Percentiles rank a stretch among this genome's conserved stretches.
Evolutionary conservation across 495 filamentous ascomycete genomes (phyloP).

Genomic region (Tuber borchii): DNA sequence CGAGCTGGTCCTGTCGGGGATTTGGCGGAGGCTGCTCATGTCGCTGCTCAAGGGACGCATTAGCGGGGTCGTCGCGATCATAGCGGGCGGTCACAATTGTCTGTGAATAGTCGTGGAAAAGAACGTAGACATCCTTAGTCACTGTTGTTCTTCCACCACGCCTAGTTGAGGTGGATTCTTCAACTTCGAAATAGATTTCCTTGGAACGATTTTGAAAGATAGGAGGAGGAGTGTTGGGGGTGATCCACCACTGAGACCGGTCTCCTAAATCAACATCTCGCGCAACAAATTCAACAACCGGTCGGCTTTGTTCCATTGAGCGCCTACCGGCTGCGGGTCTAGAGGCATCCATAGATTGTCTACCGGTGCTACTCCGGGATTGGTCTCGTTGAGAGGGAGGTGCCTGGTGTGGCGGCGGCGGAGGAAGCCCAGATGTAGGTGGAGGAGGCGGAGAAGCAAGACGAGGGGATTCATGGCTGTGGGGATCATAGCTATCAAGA

Average conservation of each 20-base stretch:
- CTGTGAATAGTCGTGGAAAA: constrained; percentile 94
- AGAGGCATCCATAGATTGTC: constrained; percentile 68
- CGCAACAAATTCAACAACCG: constrained; percentile 65
- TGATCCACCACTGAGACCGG: constrained; percentile 74
- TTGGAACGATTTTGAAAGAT: constrained; percentile 65
- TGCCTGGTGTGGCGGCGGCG: constrained; percentile 32
- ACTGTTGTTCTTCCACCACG: constrained; percentile 62
- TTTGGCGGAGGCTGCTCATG: constrained; percentile 78
- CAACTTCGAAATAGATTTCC: constrained; percentile 75
- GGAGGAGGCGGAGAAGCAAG: constrained; percentile 43
- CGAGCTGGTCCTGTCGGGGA: constrained; percentile 88
- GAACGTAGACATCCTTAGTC: constrained; percentile 71
- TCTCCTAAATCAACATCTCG: constrained; percentile 73
- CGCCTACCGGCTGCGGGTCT: constrained; percentile 44
- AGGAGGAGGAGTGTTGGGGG: constrained; percentile 67
- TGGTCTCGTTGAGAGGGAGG: constrained; percentile 30
- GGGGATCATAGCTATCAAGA: constrained; percentile 58
- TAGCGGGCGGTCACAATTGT: constrained; percentile 78
- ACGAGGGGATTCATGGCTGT: constrained; percentile 55
- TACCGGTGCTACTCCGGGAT: constrained; percentile 41
- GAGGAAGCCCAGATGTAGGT: constrained; percentile 21
- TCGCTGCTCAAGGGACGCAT: constrained; percentile 71
- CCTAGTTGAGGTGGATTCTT: constrained; percentile 59
- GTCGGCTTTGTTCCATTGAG: constrained; percentile 52
- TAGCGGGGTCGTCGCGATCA: constrained; percentile 64